Conservation (phyloP, 768 basidiomycete species). For the Kwoniella mangroviensis region DNA sequence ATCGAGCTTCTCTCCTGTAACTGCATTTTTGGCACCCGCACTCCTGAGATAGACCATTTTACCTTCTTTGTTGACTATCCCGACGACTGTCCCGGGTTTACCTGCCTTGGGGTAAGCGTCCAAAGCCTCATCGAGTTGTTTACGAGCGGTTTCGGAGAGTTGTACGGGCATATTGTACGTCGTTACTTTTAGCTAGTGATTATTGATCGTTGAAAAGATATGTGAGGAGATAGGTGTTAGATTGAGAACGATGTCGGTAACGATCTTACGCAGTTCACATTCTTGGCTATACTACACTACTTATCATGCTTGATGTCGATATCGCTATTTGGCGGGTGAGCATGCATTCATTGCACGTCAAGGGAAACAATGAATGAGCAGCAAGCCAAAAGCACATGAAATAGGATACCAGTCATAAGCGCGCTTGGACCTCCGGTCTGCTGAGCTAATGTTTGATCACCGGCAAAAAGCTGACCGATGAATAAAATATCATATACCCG, state of each 20-base stretch:
- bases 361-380: not conserved
- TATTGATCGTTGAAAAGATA: no score
- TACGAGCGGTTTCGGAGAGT: constrained; percentile 10
- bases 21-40: constrained; percentile 14
- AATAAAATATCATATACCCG: not conserved
- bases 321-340: not conserved
- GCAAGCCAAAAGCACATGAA: not conserved
- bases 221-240: no score
- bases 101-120: constrained; percentile 13
- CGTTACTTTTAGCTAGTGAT: not conserved
- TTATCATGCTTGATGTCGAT: not conserved
- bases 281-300: not conserved
- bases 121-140: constrained; percentile 11
- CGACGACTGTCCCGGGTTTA: constrained; percentile 15
- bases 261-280: not conserved
- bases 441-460: not conserved
- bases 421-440: not conserved
- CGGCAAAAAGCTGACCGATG: not conserved
- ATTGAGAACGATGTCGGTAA: not conserved
- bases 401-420: not conserved
- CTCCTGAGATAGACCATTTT: constrained; percentile 8
- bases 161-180: constrained; percentile 16
- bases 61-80: constrained; percentile 20
- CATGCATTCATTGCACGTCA: not conserved
- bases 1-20: constrained; percentile 20